Base-by-base conservation (phyloP, 768 basidiomycete genomes). In the Crucibulum laeve region DNA sequence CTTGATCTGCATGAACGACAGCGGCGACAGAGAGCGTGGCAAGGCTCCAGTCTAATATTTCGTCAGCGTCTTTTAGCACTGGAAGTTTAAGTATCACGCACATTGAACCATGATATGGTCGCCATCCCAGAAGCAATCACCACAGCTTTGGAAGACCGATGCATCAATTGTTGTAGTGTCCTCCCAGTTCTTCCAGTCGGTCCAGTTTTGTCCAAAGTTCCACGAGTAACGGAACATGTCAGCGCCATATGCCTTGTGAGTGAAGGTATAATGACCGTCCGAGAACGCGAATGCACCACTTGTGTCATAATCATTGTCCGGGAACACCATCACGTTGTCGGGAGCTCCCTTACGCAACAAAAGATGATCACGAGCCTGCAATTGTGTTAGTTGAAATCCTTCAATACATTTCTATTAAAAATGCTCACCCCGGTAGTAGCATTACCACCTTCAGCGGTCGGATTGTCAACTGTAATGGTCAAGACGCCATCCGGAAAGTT, bases 91-190 rank as follows among this genome's bases (percentile, higher is more conserved):
- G 3, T 38, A 23, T 10, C 25, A 68, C 85, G 52, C 48, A 91
- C 88, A 95, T 70, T 96, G 91, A 25, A 95, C 76, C 64, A 90
- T 82, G 59, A 95, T 73, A 60, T 96, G 93, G 45, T 86, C 64
- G 5, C 93, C 93, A 1, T 62, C 44, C 93, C 93, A 96, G 64
- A 83, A 92, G 25, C 42, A 43, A 25, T 70, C 65, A 13, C 63
- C 63, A 17, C 66, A 57, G 34, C 66, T 65, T 13, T 63, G 54
- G 61, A 93, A 87, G 8, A 77, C 48, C n/a, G 61, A 64, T 6
- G 76, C 58, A 43, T 84, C 71, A 43, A 95, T 77, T 1, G 66
- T 72, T 1, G 87, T 84, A 15, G 69, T 75, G 43, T 82, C 76
- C 63, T 93, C 87, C 82, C 87, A 95, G 40, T 69, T 68, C 18